Evolutionary conservation across 257 asterid genomes (phyloP).

Genomic region (Nicotiana sylvestris): DNA sequence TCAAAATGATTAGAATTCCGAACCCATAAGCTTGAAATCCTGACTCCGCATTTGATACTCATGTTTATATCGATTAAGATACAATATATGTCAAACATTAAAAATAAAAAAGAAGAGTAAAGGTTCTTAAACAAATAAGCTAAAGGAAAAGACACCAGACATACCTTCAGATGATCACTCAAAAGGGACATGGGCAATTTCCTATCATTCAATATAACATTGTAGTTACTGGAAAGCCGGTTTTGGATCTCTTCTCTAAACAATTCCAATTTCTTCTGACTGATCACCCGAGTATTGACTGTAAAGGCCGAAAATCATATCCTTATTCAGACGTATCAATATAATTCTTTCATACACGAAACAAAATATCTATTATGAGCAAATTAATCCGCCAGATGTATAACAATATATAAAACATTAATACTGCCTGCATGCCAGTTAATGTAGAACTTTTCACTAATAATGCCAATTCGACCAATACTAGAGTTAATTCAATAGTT

Average conservation of each 20-base stretch:
- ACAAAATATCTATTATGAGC: not conserved
- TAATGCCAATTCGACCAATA: not conserved
- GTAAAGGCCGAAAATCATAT: constrained; percentile 5
- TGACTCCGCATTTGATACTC: no score
- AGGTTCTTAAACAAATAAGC: not conserved
- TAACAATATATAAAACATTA: not conserved
- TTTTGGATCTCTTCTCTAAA: constrained; percentile 73
- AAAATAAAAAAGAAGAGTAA: no score
- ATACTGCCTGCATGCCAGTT: not conserved
- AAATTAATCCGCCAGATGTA: not conserved
- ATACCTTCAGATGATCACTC: constrained; percentile 77
- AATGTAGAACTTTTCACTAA: not conserved
- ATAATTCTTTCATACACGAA: not conserved
- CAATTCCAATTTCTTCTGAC: constrained; percentile 69
- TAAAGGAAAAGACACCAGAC: not conserved
- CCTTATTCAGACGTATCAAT: not conserved
- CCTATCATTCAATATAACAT: constrained; percentile 73
- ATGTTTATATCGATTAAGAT: no score
- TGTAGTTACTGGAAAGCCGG: constrained; percentile 76
- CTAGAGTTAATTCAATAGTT: not conserved
- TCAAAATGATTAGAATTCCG: no score
- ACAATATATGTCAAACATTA: no score
- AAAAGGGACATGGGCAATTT: constrained; percentile 82
- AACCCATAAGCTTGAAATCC: no score
- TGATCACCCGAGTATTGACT: constrained; percentile 81